A percentile compares a stretch with the other conserved stretches of the same genome.
Conservation (phyloP, 768 basidiomycete species). For the Rhodotorula toruloides region DNA sequence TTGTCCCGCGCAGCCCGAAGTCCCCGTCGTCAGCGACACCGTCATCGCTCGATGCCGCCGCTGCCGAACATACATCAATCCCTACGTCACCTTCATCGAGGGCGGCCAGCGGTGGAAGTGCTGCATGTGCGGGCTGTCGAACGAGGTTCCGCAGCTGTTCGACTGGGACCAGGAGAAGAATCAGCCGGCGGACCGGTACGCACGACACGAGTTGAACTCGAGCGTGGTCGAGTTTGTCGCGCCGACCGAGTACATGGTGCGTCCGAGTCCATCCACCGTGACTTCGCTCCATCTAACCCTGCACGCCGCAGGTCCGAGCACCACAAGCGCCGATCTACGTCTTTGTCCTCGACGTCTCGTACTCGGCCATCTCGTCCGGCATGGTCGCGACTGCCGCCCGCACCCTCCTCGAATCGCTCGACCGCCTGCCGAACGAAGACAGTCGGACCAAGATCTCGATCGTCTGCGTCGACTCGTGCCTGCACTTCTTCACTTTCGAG, state of each 20-base stretch:
- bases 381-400: constrained; percentile 99
- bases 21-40: constrained; percentile 86
- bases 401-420: constrained; percentile 89
- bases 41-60: constrained; percentile 93
- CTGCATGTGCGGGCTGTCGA: constrained; percentile 97
- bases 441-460: constrained; percentile 85
- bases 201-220: constrained; percentile 85
- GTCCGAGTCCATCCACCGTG: background rate
- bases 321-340: constrained; percentile 96
- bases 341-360: constrained; percentile 94
- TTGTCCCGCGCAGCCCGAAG: constrained; percentile 57
- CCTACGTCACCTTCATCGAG: constrained; percentile 95
- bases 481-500: constrained; percentile 91
- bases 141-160: constrained; percentile 95
- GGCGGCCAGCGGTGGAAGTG: constrained; percentile 99
- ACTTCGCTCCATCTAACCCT: background rate
- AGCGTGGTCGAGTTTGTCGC: constrained; percentile 95
- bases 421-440: constrained; percentile 92
- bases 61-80: constrained; percentile 95
- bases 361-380: constrained; percentile 83
- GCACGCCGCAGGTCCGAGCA: constrained; percentile 58
- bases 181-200: constrained; percentile 92
- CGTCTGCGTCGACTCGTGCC: constrained; percentile 80
- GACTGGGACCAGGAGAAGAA: constrained; percentile 95
- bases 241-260: constrained; percentile 97